phyloP scores from a whole-genome alignment of 495 filamentous ascomycete genomes.

The Penicillium cataractarum region DNA sequence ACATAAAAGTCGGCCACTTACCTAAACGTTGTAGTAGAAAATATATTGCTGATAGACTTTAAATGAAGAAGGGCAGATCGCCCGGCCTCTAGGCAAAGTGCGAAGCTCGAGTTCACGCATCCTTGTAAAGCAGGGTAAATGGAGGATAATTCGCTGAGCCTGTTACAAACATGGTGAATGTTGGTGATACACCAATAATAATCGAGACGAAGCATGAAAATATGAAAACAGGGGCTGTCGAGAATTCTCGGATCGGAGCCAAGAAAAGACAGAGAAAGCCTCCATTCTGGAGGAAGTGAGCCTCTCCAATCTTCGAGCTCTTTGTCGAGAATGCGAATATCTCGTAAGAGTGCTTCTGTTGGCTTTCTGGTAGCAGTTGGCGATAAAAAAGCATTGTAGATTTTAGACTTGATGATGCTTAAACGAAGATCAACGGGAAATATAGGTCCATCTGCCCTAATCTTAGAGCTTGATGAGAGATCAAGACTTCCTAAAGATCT shows the following conservation, averaged over 20 bases:
- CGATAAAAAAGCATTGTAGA: background rate
- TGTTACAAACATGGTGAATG: background rate
- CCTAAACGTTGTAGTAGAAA: too few species aligned
- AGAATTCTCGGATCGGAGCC: background rate
- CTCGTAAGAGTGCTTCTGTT: background rate
- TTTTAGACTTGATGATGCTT: background rate
- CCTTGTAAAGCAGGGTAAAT: too few species aligned
- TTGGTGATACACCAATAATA: background rate
- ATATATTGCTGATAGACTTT: too few species aligned
- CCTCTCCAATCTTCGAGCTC: background rate
- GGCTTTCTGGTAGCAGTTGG: background rate
- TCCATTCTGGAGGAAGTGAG: background rate
- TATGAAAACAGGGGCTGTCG: background rate
- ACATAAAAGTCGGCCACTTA: too few species aligned
- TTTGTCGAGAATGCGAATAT: background rate
- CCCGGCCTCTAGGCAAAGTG: too few species aligned
- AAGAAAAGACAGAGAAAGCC: background rate
- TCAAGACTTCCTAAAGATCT: background rate
- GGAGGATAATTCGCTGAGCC: too few species aligned
- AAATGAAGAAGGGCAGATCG: too few species aligned
- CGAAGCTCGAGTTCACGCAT: too few species aligned
- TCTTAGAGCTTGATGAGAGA: background rate
- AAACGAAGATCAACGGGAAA: background rate
- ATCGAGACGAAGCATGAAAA: background rate
- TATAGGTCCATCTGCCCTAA: background rate